Evolutionary conservation across 768 basidiomycete genomes (phyloP).

Genomic region (Rhodocollybia butyracea): DNA sequence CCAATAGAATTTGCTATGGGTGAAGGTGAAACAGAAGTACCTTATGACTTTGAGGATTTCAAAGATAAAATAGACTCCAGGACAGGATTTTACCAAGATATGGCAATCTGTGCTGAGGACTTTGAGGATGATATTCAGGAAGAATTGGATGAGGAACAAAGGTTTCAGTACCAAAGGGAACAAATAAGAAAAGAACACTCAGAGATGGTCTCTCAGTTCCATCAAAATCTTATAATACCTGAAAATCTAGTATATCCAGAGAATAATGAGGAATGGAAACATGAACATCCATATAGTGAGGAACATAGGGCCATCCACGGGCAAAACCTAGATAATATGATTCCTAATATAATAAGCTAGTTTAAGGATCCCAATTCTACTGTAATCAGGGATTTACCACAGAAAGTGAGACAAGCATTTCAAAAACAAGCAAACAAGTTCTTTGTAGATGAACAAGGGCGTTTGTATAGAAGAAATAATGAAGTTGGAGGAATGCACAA

Average conservation of each 20-base stretch:
- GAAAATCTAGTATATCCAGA: too few relatives aligned
- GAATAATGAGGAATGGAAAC: too few relatives aligned
- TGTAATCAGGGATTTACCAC: too few relatives aligned
- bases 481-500: too few relatives aligned
- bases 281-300: too few relatives aligned
- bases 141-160: background rate
- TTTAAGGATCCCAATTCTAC: too few relatives aligned
- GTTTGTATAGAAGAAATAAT: too few relatives aligned
- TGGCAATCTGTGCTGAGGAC: background rate
- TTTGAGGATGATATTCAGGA: background rate
- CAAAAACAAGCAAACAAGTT: background rate
- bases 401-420: conserved; percentile 9
- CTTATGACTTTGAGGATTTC: conserved; percentile 7
- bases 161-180: conserved; percentile 10
- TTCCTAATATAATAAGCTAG: too few relatives aligned
- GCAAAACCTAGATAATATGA: too few relatives aligned
- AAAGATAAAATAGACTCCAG: conserved; percentile 6
- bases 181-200: conserved; percentile 3
- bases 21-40: background rate
- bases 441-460: background rate
- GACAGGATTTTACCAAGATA: conserved; percentile 3
- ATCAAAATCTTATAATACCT: too few relatives aligned
- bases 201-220: too few relatives aligned
- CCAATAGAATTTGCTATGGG: background rate
- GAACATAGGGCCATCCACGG: too few relatives aligned